These are phyloP conservation scores for Euphorbia pulcherrima DNA, from an alignment of 345 rosid genomes.

Conservation along the genomic window DNA sequence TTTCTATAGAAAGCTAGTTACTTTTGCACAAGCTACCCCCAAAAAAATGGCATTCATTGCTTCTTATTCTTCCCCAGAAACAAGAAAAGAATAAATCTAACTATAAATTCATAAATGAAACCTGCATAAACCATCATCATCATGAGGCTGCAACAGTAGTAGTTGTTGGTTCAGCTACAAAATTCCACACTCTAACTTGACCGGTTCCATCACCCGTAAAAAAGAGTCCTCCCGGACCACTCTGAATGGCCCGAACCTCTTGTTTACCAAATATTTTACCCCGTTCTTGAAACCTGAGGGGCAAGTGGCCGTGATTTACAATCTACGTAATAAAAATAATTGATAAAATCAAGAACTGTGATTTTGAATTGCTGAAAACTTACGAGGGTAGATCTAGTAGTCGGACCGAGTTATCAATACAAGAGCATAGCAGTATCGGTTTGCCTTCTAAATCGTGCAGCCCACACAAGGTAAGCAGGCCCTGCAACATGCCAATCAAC, in stretches of 20 bases:
- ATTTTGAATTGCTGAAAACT: conserved; percentile 26
- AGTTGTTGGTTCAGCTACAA: conserved; percentile 48
- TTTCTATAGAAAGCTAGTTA: background rate
- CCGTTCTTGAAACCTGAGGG: conserved; percentile 70
- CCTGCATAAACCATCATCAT: conserved; percentile 18
- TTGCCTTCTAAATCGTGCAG: conserved; percentile 77
- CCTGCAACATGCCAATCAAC: conserved; percentile 45
- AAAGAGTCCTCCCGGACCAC: conserved; percentile 79
- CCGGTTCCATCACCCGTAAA: conserved; percentile 96
- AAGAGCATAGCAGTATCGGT: conserved; percentile 73
- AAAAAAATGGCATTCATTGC: conserved; percentile 17
- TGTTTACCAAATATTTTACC: conserved; percentile 81
- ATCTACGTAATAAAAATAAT: background rate
- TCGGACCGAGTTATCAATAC: conserved; percentile 69
- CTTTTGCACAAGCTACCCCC: conserved; percentile 13
- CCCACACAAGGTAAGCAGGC: conserved; percentile 70
- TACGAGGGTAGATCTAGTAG: conserved; percentile 89
- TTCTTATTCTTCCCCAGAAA: conserved; percentile 5
- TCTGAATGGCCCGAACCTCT: conserved; percentile 75
- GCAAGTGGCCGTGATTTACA: background rate
- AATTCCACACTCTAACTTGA: conserved; percentile 87
- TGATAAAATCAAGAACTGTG: background rate
- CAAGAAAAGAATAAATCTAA: conserved; percentile 1
- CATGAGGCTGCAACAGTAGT: conserved; percentile 24
- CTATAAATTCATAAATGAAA: background rate